phyloP scores from a whole-genome alignment of 306 rosid genomes.

The Malus sieversii region DNA sequence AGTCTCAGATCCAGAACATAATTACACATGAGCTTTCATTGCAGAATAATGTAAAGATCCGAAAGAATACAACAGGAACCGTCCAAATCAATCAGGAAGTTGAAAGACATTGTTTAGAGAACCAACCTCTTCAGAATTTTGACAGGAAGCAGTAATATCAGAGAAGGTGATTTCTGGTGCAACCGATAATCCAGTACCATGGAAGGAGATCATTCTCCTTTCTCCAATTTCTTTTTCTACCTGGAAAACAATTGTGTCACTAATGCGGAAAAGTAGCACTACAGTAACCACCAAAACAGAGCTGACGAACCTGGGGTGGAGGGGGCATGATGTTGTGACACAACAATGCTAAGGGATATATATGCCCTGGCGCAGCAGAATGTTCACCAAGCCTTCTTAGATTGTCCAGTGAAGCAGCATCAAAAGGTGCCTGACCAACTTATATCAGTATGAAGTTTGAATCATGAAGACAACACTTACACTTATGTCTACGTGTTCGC shows the following conservation, averaged over 20 bases:
- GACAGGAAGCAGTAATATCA: conserved; percentile 30
- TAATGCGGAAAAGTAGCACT: conserved; percentile 5
- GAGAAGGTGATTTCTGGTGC: conserved; percentile 64
- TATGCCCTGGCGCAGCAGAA: conserved; percentile 79
- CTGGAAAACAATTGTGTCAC: conserved; percentile 33
- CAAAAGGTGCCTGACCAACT: conserved; percentile 83
- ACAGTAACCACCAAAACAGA: conserved; percentile 17
- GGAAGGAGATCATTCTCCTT: conserved; percentile 71
- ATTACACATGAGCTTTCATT: neutral
- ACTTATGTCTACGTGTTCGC: neutral
- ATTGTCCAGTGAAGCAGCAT: conserved; percentile 81
- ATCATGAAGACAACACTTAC: neutral
- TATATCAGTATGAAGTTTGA: conserved; percentile 29
- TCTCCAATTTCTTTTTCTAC: conserved; percentile 91
- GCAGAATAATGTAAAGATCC: neutral
- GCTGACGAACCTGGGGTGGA: conserved; percentile 54
- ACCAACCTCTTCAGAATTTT: conserved; percentile 63
- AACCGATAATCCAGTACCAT: conserved; percentile 72
- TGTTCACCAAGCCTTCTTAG: conserved; percentile 85
- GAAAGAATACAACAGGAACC: conserved; percentile 1
- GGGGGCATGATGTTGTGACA: conserved; percentile 97
- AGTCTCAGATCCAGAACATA: neutral
- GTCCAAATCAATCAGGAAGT: conserved; percentile 2
- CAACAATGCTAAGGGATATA: conserved; percentile 77
- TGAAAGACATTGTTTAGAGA: conserved; percentile 16